Base-by-base conservation (phyloP, 2,329 filamentous ascomycete genomes). In the Fusarium vanettenii region DNA sequence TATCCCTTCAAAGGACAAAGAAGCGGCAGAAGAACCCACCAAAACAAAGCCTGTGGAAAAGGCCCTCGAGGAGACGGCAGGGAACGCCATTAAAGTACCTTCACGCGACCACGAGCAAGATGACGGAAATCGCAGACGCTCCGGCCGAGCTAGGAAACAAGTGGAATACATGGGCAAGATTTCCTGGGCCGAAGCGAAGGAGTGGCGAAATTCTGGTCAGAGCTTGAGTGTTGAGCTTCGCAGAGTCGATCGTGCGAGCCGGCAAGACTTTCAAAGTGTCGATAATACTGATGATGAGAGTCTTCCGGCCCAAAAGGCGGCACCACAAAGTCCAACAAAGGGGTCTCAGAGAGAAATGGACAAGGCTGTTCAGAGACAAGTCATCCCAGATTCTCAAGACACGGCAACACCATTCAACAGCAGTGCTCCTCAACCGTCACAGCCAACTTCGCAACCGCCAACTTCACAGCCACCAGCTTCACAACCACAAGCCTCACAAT, bases 311-410 rank as follows among this genome's bases (percentile, higher is more conserved):
- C 37, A 41, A 5, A 52, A 62, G 33, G 35, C 22, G 41, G 9
- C 16, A 13, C 22, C 43, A 16, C 37, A 9, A 55, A 52, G 11
- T 6, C 45, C 16, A 43, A 41, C n/a, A 16, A 27, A 9, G 20
- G 52, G 9, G 45, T 20, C 35, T 33, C 45, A 48, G 39, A 6
- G 11, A 11, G 43, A 39, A 8, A 25, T 16, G 16, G 33, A 16
- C 10, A 18, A 29, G 13, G 6, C 14, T 25, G 33, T 5, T 6
- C 29, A 33, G 45, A 66, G 22, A n/a, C 41, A 29, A 41, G 65
- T 77, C 9, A 71, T 82, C 22, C 79, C 79, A 33, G 79, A 81
- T 66, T 81, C 81, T 2, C 78, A 82, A 64, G 80, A 81, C 20
- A 76, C 76, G 1, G 64, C 64, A 20, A 74, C 73, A 6, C 67